Evolutionary conservation across 1,284 basidiomycete species (phyloP).

Genomic region (Fomitiporia mediterranea): DNA sequence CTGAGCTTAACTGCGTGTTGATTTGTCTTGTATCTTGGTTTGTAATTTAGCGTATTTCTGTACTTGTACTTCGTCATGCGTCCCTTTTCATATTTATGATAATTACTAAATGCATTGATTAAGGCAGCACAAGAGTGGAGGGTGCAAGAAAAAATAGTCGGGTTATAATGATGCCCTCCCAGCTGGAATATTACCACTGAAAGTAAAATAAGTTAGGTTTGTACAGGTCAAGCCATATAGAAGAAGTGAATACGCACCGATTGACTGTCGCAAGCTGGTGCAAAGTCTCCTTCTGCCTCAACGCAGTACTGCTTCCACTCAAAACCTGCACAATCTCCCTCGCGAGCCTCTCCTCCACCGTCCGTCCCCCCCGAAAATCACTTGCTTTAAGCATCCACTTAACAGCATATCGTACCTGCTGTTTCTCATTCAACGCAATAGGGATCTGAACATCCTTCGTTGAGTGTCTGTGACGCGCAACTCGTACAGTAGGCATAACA

Average conservation of each 20-base stretch:
- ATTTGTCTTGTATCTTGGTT: too few relatives aligned
- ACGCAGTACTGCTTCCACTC: slow-evolving; percentile 51
- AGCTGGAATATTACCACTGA: slow-evolving; percentile 11
- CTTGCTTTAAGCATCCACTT: slow-evolving; percentile 62
- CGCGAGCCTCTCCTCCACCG: slow-evolving; percentile 64
- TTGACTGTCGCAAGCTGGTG: slow-evolving; percentile 77
- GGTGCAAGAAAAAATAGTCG: not conserved
- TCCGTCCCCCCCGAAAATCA: slow-evolving; percentile 46
- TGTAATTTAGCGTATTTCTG: not conserved
- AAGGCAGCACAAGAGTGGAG: too few relatives aligned
- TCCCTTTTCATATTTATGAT: not conserved
- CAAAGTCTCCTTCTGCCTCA: slow-evolving; percentile 54
- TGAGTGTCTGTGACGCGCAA: slow-evolving; percentile 46
- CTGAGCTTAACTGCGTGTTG: not conserved
- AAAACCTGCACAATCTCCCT: slow-evolving; percentile 68
- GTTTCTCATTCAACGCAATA: slow-evolving; percentile 70
- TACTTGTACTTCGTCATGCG: not conserved
- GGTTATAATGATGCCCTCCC: not conserved
- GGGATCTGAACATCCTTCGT: slow-evolving; percentile 66
- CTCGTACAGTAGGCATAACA: slow-evolving; percentile 61
- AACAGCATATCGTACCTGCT: slow-evolving; percentile 64
- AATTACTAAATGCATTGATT: too few relatives aligned
- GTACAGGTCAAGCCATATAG: not conserved
- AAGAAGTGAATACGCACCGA: slow-evolving; percentile 54
- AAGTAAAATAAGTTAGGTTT: not conserved